Base-by-base conservation (phyloP, 805 yeast genomes). In the Clavispora fructus region DNA sequence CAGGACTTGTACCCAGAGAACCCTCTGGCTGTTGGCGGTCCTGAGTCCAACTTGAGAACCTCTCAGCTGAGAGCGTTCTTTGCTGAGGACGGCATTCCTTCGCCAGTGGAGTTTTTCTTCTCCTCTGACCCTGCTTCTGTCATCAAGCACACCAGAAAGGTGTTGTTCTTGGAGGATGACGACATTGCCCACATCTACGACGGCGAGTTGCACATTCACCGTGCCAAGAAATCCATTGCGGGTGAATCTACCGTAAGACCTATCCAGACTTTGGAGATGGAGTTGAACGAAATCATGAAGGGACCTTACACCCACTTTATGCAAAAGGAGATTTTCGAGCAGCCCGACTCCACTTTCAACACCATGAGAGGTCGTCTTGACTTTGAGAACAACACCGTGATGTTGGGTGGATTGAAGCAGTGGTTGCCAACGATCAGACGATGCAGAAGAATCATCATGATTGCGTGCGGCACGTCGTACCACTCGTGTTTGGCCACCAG, bases 341-440 rank as follows among this genome's bases (percentile, higher is more conserved):
- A 94, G 73, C 99, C 99, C 33, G 99, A 94, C 63, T 91, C 98
- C 4, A 86, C 97, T 43, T 86, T 91, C 67, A 94, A 94, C 75
- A 94, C 99, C 43, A 94, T 94, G 99, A 86, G 99, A 77, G 99
- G 99, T 63, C 88, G 99, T 76, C 77, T 94, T 51, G 98, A 94
- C 69, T 94, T 94, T 62, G 90, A 83, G 39, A 83, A 83, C 64
- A 76, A 77, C 58, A 74, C 71, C 38, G 85, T 94, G 56, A 86
- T 79, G 55, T 77, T 94, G 50, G 99, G 99, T 62, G 99, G 99
- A 35, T 77, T 94, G 61, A 81, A 85, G 57, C 77, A 85, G 13
- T 87, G 83, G 78, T 74, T 94, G 52, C 82, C 94, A 27, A 87
- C 94, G 40, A 87, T 94, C 52, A 82, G 98, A 71, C 82, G 97